phyloP scores from a whole-genome alignment of 805 yeast species.

The Candida michaelii region DNA sequence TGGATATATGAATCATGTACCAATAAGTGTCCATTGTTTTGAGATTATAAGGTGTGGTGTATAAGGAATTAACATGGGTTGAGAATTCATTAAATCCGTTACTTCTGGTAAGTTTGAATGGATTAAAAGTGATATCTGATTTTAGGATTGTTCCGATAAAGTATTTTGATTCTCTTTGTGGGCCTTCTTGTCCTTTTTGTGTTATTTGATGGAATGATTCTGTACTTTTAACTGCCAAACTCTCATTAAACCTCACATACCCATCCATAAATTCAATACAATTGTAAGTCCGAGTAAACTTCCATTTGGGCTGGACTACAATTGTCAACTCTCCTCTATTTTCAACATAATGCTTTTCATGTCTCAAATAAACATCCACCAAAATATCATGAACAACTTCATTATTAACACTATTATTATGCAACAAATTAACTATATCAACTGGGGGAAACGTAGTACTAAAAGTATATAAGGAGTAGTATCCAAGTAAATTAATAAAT shows the following conservation, averaged over 20 bases:
- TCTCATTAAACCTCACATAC: not conserved
- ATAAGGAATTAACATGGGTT: conserved; percentile 5
- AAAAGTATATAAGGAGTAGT: conserved; percentile 6
- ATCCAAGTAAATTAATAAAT: conserved; percentile 6
- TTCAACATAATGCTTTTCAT: conserved; percentile 19
- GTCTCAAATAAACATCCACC: conserved; percentile 20
- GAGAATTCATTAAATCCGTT: not conserved
- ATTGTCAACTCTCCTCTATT: conserved; percentile 19
- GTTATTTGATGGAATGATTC: no score
- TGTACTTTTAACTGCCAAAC: not conserved
- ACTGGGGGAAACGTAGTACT: conserved; percentile 15
- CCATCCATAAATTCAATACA: conserved; percentile 5
- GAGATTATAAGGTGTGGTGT: not conserved
- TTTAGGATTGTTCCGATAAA: no score
- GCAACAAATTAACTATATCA: conserved; percentile 15
- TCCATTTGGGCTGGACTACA: conserved; percentile 19
- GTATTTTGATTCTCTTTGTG: no score
- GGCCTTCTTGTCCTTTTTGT: no score
- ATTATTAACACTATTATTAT: not conserved
- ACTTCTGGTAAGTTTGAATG: not conserved
- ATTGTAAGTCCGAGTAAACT: conserved; percentile 1
- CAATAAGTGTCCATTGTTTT: not conserved
- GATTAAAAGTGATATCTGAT: not conserved
- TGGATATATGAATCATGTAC: conserved; percentile 9
- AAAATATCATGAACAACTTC: not conserved